phyloP scores from a whole-genome alignment of 352 stramenopile genomes.

The Phytophthora hybrid region DNA sequence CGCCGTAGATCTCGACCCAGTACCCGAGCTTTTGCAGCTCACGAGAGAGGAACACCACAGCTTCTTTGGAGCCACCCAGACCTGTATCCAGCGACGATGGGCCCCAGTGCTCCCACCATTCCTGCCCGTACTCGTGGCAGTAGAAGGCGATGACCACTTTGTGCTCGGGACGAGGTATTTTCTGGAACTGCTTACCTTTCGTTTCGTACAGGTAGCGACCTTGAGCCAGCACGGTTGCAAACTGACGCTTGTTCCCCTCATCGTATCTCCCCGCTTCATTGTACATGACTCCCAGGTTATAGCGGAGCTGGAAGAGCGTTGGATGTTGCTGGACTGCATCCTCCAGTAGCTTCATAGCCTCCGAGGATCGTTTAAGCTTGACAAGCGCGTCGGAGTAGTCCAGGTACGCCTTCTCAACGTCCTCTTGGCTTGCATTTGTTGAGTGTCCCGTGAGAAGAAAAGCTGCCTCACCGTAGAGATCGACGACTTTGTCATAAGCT shows the following conservation, averaged over 20 bases:
- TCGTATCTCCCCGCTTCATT: constrained; percentile 39
- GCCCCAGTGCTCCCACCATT: constrained; percentile 91
- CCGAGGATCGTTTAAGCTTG: constrained; percentile 17
- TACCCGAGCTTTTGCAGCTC: constrained; percentile 86
- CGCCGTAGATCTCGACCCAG: constrained; percentile 88
- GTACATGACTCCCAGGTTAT: constrained; percentile 67
- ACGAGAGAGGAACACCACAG: constrained; percentile 87
- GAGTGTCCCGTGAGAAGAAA: constrained; percentile 11
- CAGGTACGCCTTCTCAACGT: constrained; percentile 48
- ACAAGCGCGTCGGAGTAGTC: constrained; percentile 55
- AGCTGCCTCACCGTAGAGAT: constrained; percentile 37
- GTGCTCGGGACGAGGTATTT: constrained; percentile 37
- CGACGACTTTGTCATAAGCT: constrained; percentile 33
- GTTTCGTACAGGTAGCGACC: constrained; percentile 38
- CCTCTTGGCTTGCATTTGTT: constrained; percentile 10
- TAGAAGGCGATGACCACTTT: constrained; percentile 81
- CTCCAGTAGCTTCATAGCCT: constrained; percentile 54
- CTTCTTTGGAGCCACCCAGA: constrained; percentile 92
- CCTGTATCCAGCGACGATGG: constrained; percentile 73
- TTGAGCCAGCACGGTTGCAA: constrained; percentile 48
- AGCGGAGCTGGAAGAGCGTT: constrained; percentile 48
- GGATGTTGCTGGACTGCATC: constrained; percentile 27
- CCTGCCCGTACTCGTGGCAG: constrained; percentile 93
- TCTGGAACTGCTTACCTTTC: constrained; percentile 36
- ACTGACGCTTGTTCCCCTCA: constrained; percentile 40